A percentile compares a stretch with the other conserved stretches of the same genome.
Conservation (phyloP, 371 early-diverging fungal species). For the Apophysomyces trapeziformis region DNA sequence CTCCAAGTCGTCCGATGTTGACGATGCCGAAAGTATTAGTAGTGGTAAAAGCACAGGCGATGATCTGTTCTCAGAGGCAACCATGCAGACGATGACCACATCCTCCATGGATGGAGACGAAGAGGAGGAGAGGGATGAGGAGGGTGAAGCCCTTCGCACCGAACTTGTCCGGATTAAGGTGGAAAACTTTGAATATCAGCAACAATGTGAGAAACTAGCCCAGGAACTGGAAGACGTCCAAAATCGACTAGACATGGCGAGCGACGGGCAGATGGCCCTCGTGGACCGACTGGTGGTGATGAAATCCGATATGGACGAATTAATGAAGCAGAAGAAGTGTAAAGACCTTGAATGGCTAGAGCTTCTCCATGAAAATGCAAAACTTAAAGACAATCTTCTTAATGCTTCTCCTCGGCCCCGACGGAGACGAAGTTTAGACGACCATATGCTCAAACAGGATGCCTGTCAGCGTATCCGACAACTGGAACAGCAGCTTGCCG, state of each 20-base stretch:
- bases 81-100: slow-evolving; percentile 15
- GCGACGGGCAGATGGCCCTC: slow-evolving; percentile 48
- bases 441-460: slow-evolving; percentile 7
- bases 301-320: slow-evolving; percentile 39
- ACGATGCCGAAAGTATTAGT: slow-evolving; percentile 20
- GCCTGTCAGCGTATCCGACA: slow-evolving; percentile 15
- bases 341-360: slow-evolving; percentile 28
- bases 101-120: slow-evolving; percentile 1
- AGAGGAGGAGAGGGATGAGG: slow-evolving; percentile 14
- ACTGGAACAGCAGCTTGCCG: slow-evolving; percentile 17
- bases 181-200: slow-evolving; percentile 39
- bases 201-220: slow-evolving; percentile 34
- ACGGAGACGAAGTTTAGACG: slow-evolving; percentile 15
- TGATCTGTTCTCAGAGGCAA: slow-evolving; percentile 21
- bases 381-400: slow-evolving; percentile 14
- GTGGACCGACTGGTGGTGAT: slow-evolving; percentile 37
- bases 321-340: slow-evolving; percentile 27
- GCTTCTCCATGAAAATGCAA: slow-evolving; percentile 16
- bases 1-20: slow-evolving; percentile 1
- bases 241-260: slow-evolving; percentile 43
- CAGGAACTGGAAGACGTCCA: slow-evolving; percentile 36
- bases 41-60: slow-evolving; percentile 7
- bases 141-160: slow-evolving; percentile 13
- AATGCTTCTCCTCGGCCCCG: neutral
- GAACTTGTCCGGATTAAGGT: slow-evolving; percentile 39